These are phyloP conservation scores for Ascomycota sp. DNA, from an alignment of 2,329 filamentous ascomycete species.

Conservation along the genomic window DNA sequence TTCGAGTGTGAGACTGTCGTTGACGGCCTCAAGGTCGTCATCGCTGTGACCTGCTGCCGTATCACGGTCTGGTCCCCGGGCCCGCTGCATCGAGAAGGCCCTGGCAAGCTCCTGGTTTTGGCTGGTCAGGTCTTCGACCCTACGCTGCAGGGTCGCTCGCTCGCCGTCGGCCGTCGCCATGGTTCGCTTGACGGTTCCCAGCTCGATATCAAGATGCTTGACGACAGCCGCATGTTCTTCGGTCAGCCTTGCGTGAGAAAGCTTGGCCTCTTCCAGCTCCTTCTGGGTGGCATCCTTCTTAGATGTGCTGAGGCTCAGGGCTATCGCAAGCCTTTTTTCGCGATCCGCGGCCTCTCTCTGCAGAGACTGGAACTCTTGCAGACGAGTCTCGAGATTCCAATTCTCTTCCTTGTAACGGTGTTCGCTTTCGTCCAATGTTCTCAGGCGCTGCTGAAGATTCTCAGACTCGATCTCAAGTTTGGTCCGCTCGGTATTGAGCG, in stretches of 20 bases:
- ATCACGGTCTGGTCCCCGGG: constrained; percentile 45
- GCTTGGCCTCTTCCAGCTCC: constrained; percentile 78
- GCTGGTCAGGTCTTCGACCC: constrained; percentile 66
- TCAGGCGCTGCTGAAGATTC: constrained; percentile 58
- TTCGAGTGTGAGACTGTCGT: constrained; percentile 59
- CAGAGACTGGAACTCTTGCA: constrained; percentile 60
- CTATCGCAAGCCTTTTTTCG: constrained; percentile 62
- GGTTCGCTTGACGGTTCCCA: constrained; percentile 65
- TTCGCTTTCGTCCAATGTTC: constrained; percentile 77
- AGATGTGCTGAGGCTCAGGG: constrained; percentile 44
- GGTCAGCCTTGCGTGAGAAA: constrained; percentile 53
- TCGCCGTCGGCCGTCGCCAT: constrained; percentile 63
- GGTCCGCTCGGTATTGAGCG: constrained; percentile 52
- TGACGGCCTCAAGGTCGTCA: constrained; percentile 42
- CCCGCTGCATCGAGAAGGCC: constrained; percentile 56
- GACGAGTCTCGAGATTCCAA: constrained; percentile 85
- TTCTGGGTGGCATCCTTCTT: constrained; percentile 66
- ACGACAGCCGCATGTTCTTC: constrained; percentile 61
- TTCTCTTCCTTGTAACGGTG: constrained; percentile 96
- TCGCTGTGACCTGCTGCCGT: constrained; percentile 35
- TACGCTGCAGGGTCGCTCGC: constrained; percentile 56
- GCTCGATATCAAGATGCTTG: constrained; percentile 76
- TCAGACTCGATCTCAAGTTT: constrained; percentile 68
- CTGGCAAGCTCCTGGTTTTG: constrained; percentile 85
- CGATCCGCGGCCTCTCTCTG: constrained; percentile 61